Conservation (phyloP, 768 basidiomycete genomes). For the Pseudohyphozyma bogoriensis region DNA sequence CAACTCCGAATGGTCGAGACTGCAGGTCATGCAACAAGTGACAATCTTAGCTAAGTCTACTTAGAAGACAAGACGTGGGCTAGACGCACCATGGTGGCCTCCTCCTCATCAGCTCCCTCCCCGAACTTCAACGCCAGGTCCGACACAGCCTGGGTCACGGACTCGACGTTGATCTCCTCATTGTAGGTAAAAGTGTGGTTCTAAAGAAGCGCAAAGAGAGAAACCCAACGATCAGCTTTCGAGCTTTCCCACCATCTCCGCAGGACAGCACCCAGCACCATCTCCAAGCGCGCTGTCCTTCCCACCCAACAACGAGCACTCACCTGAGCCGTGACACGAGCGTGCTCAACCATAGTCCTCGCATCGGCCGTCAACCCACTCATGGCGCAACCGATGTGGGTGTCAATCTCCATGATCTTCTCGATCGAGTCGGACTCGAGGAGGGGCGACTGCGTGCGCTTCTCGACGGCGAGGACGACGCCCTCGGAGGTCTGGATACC, state of each 20-base stretch:
- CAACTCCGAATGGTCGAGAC: constrained; percentile 96
- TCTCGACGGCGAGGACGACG: constrained; percentile 90
- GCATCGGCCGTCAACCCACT: constrained; percentile 90
- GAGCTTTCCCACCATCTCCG: background rate
- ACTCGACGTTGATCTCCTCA: constrained; percentile 93
- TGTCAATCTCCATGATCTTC: constrained; percentile 99
- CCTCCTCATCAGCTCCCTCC: constrained; percentile 97
- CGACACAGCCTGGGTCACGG: constrained; percentile 93
- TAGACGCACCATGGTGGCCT: constrained; percentile 75
- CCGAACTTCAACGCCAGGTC: constrained; percentile 94
- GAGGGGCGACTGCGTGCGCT: constrained; percentile 92
- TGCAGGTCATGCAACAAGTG: constrained; percentile 12
- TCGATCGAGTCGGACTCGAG: constrained; percentile 93
- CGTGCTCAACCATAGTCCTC: constrained; percentile 99
- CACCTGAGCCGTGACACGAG: constrained; percentile 71
- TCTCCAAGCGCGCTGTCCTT: background rate
- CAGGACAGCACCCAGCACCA: too few relatives aligned
- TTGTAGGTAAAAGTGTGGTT: constrained; percentile 95
- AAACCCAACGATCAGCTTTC: too few relatives aligned
- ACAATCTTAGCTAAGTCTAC: too few relatives aligned
- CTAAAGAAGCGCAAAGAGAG: too few relatives aligned
- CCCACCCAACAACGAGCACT: background rate
- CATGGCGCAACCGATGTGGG: constrained; percentile 95
- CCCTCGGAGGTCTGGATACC: constrained; percentile 85
- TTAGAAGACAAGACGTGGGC: background rate